A percentile compares a stretch with the other conserved stretches of the same genome.
Evolutionary conservation across 345 rosid genomes (phyloP).

Genomic region (Bretschneidera sinensis): DNA sequence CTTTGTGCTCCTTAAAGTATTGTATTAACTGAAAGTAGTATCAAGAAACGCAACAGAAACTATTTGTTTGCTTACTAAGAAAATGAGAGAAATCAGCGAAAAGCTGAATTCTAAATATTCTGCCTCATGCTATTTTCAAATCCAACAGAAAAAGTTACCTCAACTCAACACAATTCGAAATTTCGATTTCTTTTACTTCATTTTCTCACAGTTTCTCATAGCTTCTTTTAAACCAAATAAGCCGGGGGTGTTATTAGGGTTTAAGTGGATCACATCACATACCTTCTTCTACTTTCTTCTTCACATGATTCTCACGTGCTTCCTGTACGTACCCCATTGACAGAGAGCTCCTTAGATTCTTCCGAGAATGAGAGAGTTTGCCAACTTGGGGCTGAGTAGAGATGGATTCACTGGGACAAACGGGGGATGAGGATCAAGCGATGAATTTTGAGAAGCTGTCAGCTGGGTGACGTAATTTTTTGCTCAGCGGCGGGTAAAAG

Average conservation of each 20-base stretch:
- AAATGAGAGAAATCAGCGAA: not conserved
- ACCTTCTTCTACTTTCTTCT: conserved; percentile 99
- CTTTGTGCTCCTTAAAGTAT: not conserved
- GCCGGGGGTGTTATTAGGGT: not conserved
- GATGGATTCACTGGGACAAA: not conserved
- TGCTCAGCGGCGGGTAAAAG: too few relatives aligned
- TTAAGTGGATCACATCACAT: not conserved
- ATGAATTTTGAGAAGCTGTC: too few relatives aligned
- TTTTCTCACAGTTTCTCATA: not conserved
- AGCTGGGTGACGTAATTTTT: too few relatives aligned
- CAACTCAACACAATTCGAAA: not conserved
- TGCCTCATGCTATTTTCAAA: not conserved
- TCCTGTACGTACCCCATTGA: conserved; percentile 81
- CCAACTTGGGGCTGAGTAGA: not conserved
- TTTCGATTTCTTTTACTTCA: not conserved
- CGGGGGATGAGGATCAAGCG: too few relatives aligned
- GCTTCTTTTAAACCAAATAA: not conserved
- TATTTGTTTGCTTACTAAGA: not conserved
- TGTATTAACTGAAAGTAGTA: not conserved
- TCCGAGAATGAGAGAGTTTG: not conserved
- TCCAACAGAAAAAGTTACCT: not conserved
- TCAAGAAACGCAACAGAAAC: not conserved
- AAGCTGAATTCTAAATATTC: not conserved
- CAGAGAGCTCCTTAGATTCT: not conserved
- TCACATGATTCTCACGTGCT: conserved; percentile 95